These are phyloP conservation scores for Pichia sp. DNA, from an alignment of 1,139 yeast species.

Conservation along the genomic window DNA sequence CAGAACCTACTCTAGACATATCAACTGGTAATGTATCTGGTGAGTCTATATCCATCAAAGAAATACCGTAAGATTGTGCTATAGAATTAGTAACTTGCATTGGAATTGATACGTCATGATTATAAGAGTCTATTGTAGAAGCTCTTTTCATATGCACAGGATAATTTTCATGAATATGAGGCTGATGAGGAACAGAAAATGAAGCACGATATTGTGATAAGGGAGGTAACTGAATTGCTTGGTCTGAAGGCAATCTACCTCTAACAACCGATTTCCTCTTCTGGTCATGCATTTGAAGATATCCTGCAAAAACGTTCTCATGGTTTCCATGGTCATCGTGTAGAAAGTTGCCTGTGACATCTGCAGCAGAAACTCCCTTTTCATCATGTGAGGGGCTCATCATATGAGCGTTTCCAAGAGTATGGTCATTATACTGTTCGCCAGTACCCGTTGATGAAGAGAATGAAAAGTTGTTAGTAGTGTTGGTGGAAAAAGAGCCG, in stretches of 20 bases:
- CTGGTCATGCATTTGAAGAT: neutral
- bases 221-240: slow-evolving; percentile 1
- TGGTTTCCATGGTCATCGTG: neutral
- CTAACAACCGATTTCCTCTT: neutral
- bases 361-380: neutral
- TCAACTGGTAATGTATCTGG: slow-evolving; percentile 14
- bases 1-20: slow-evolving; percentile 22
- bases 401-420: neutral
- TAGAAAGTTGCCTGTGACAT: too few species aligned
- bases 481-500: neutral
- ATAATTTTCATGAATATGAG: neutral
- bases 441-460: too few species aligned
- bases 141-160: neutral
- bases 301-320: neutral
- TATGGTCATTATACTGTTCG: too few species aligned
- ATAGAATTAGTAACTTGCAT: slow-evolving; percentile 13
- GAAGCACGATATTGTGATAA: slow-evolving; percentile 7
- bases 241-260: slow-evolving; percentile 8
- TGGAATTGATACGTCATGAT: slow-evolving; percentile 10
- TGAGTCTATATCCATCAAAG: slow-evolving; percentile 17
- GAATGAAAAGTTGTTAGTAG: neutral
- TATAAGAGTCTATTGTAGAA: neutral
- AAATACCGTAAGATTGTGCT: slow-evolving; percentile 21
- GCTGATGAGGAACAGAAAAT: neutral
- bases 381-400: neutral